These are phyloP conservation scores for Fusarium multiceps DNA, from an alignment of 2,329 filamentous ascomycete species.

Conservation along the genomic window DNA sequence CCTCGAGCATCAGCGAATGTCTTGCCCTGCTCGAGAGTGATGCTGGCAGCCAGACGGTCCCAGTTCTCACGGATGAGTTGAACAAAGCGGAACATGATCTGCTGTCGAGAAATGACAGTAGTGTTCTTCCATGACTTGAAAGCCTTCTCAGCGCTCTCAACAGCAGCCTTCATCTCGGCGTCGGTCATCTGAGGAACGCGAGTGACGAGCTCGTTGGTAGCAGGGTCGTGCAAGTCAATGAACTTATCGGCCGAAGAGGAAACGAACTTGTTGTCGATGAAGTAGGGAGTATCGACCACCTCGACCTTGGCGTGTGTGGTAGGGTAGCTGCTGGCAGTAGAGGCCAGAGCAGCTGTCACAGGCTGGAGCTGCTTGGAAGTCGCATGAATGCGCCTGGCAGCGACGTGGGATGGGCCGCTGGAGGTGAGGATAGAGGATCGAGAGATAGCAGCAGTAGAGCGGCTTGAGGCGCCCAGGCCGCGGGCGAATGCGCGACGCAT, in stretches of 20 bases:
- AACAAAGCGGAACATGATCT: conserved; percentile 90
- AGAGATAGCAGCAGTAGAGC: conserved; percentile 45
- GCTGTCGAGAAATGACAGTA: conserved; percentile 78
- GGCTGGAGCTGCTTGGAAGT: conserved; percentile 65
- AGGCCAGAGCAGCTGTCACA: conserved; percentile 62
- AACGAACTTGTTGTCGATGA: conserved; percentile 83
- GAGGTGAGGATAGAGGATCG: conserved; percentile 49
- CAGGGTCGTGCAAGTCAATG: conserved; percentile 85
- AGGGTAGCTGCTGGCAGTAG: conserved; percentile 71
- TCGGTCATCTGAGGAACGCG: conserved; percentile 85
- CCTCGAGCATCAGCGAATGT: conserved; percentile 85
- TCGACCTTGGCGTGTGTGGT: conserved; percentile 77
- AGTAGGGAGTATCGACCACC: conserved; percentile 79
- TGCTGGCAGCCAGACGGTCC: conserved; percentile 85
- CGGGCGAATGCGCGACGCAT: conserved; percentile 62
- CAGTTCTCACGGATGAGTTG: conserved; percentile 83
- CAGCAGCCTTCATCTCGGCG: conserved; percentile 78
- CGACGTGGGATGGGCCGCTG: conserved; percentile 50
- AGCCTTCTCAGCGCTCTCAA: conserved; percentile 79
- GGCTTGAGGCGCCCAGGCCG: conserved; percentile 52
- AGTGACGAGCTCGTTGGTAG: conserved; percentile 87
- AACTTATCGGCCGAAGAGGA: conserved; percentile 75
- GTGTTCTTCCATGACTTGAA: conserved; percentile 79
- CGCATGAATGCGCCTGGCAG: conserved; percentile 66
- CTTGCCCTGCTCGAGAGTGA: conserved; percentile 90